Percentiles rank a stretch among this genome's conserved stretches.
These are phyloP conservation scores for Albizia julibrissin DNA, from an alignment of 306 rosid species.

Conservation along the genomic window DNA sequence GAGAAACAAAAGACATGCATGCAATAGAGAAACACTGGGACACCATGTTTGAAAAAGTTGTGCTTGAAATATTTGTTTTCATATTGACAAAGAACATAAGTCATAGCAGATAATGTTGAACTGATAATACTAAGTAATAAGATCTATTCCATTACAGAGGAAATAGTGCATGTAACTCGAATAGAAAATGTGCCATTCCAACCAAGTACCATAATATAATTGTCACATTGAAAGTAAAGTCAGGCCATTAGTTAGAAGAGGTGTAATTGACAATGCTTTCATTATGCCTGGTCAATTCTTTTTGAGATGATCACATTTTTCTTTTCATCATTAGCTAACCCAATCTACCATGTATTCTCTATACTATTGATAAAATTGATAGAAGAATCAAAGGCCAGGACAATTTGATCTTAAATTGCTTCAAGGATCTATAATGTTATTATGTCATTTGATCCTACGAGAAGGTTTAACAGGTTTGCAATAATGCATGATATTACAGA, in stretches of 20 bases:
- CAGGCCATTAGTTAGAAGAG: background rate
- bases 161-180: background rate
- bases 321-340: background rate
- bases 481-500: too few species aligned
- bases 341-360: background rate
- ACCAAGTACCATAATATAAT: background rate
- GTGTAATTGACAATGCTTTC: background rate
- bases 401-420: background rate
- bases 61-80: conserved; percentile 1
- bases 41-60: conserved; percentile 5
- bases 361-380: background rate
- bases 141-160: background rate
- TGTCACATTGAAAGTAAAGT: background rate
- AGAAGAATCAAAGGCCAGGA: background rate
- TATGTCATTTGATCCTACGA: background rate
- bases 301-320: background rate
- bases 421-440: background rate
- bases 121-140: background rate
- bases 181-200: background rate
- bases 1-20: background rate
- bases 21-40: background rate
- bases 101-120: background rate
- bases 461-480: too few species aligned
- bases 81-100: conserved; percentile 1
- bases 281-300: background rate